Conservation (phyloP, 768 basidiomycete genomes). For the Serendipita sp. region DNA sequence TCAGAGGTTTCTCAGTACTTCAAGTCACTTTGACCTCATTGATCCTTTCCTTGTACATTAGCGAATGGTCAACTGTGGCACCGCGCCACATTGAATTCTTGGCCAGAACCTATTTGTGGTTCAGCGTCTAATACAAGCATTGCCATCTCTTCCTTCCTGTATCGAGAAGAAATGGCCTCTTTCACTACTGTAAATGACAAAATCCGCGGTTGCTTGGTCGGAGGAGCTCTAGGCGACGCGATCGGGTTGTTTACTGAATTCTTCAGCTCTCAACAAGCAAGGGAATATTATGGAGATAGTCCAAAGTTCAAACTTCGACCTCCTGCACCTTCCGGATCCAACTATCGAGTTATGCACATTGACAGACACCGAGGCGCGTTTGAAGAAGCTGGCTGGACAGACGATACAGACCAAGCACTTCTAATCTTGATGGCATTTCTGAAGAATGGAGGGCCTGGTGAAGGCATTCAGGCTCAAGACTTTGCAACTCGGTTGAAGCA, state of each 20-base stretch:
- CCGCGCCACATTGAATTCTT: not conserved
- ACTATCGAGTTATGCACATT: not conserved
- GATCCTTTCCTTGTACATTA: too few relatives aligned
- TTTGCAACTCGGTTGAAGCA: slow-evolving; percentile 1
- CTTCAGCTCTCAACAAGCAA: not conserved
- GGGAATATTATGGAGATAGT: not conserved
- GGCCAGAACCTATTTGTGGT: not conserved
- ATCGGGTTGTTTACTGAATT: not conserved
- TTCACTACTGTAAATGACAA: not conserved
- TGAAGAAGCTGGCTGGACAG: slow-evolving; percentile 3
- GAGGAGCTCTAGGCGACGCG: not conserved
- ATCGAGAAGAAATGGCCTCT: not conserved
- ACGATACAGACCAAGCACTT: slow-evolving; percentile 1
- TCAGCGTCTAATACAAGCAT: not conserved
- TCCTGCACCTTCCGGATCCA: not conserved
- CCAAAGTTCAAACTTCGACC: not conserved
- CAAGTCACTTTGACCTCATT: not conserved
- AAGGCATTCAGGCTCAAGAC: not conserved
- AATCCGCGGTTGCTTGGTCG: not conserved
- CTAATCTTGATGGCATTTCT: not conserved
- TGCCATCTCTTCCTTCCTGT: not conserved
- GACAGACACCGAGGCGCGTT: not conserved
- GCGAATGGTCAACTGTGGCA: too few relatives aligned
- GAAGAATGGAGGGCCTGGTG: not conserved
- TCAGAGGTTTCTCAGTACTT: not conserved